Base-by-base conservation (phyloP, 495 filamentous ascomycete species). In the Haplographium delicatum region DNA sequence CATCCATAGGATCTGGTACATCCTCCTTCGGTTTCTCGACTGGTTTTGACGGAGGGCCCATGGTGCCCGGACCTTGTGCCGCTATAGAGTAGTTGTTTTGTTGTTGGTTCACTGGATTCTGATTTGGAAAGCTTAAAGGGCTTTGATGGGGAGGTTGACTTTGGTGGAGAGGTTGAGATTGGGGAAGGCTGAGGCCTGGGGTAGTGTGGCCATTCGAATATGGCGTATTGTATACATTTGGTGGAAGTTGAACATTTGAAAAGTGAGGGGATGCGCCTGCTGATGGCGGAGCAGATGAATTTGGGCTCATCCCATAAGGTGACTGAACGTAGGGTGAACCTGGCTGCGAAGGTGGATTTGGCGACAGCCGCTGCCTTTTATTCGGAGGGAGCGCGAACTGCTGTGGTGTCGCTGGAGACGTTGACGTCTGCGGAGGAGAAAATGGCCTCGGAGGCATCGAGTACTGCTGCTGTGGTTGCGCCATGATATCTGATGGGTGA, bases 41-140 rank as follows among this genome's bases (percentile, higher is more conserved):
- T 15, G 88, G 85, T 44, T 82, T 85, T 27, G 81, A 82, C 1
- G 90, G 90, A 15, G 90, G 90, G 0, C 86, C 86, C 90, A 95
- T 95, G 15, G 76, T 71, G 38, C 79, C 79, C 8, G 69, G 59
- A 28, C 70, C 69, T 30, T 63, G 51, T 20, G 69, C 62, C 15
- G 70, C 13, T 44, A 57, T 56, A 11, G 23, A 28, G 38, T 53
- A 56, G 62, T 41, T 68, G 54, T 40, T 58, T 46, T 45, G 22
- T 20, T 60, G 22, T 58, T 61, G 39, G 62, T 59, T 46, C 61
- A 50, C 41, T 62, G 60, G 54, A 67, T 56, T 35, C 55, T 48
- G 25, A 57, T 47, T 39, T 27, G 41, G 50, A 25, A 47, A 48
- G 47, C 23, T 54, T 7, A 51, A 27, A 47, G 71, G 72, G 44